phyloP scores from a whole-genome alignment of 306 rosid species.

The Trichosanthes truncata region DNA sequence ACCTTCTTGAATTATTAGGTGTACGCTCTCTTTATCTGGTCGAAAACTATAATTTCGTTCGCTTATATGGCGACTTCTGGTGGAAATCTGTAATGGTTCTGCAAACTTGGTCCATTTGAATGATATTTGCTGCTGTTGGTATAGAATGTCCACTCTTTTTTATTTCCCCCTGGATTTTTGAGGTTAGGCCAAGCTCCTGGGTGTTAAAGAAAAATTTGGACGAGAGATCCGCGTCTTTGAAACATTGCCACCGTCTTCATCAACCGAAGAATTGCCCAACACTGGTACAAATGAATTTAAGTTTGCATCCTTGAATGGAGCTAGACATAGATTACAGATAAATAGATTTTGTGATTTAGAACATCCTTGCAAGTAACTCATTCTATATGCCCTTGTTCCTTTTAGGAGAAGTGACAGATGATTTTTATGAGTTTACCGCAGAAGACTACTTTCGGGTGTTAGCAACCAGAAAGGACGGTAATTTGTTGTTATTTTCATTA shows the following conservation, averaged over 20 bases:
- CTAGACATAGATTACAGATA: neutral
- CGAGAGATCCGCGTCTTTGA: slow-evolving; percentile 71
- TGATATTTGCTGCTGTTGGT: slow-evolving; percentile 5
- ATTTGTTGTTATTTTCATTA: neutral
- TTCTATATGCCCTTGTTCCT: neutral
- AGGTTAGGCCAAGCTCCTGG: slow-evolving; percentile 45
- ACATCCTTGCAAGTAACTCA: neutral
- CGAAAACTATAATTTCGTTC: neutral
- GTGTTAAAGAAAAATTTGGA: slow-evolving; percentile 49
- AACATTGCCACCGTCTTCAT: slow-evolving; percentile 37
- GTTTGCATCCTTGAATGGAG: neutral
- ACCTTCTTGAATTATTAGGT: neutral
- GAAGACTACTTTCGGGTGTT: slow-evolving; percentile 61
- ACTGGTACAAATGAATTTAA: slow-evolving; percentile 27
- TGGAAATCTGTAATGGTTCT: neutral
- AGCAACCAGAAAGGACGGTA: slow-evolving; percentile 66
- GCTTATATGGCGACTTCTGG: neutral
- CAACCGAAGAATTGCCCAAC: slow-evolving; percentile 25
- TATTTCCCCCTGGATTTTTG: neutral
- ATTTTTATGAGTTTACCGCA: slow-evolving; percentile 64
- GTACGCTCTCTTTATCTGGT: neutral
- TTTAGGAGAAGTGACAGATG: slow-evolving; percentile 50
- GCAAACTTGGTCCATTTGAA: slow-evolving; percentile 13
- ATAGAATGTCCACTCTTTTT: neutral
- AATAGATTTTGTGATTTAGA: neutral